Conservation (phyloP, 108 stramenopile species). For the Skeletonema grethae region DNA sequence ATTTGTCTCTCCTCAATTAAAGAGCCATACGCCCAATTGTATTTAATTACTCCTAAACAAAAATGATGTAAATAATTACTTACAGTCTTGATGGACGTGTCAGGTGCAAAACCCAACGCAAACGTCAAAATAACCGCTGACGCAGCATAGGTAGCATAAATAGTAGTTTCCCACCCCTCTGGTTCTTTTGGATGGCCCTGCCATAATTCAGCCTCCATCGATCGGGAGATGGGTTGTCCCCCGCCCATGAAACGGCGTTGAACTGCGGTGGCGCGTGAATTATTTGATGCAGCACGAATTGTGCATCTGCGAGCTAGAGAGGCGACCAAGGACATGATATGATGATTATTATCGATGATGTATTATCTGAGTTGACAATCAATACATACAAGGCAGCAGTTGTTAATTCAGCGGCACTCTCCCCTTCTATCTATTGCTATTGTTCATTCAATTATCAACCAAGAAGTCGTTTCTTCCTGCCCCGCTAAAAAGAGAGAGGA, state of each 20-base stretch:
- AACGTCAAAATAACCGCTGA: conserved; percentile 28
- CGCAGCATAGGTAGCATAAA: conserved; percentile 51
- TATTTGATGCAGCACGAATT: conserved; percentile 4
- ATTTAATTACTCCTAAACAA: too few relatives aligned
- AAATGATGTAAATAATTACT: conserved; percentile 13
- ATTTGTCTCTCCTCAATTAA: not conserved
- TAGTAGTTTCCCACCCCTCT: conserved; percentile 67
- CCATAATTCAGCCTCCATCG: conserved; percentile 58
- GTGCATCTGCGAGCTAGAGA: conserved; percentile 18
- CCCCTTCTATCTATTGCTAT: too few relatives aligned
- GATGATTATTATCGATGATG: not conserved
- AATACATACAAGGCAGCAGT: too few relatives aligned
- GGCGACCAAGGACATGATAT: conserved; percentile 9
- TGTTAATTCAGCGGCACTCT: too few relatives aligned
- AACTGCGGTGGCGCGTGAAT: not conserved
- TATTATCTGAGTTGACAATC: too few relatives aligned
- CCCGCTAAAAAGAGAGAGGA: too few relatives aligned
- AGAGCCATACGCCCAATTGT: not conserved
- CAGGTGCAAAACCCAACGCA: conserved; percentile 49
- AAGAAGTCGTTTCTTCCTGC: too few relatives aligned
- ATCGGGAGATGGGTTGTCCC: conserved; percentile 57
- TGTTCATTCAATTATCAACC: too few relatives aligned
- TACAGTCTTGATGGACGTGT: conserved; percentile 58
- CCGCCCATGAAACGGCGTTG: conserved; percentile 43
- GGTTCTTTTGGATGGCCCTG: conserved; percentile 51